Evolutionary conservation across 2,329 filamentous ascomycete species (phyloP), one percentile per base, ranked within the genome.

Genomic region (Basipetospora sp.): DNA sequence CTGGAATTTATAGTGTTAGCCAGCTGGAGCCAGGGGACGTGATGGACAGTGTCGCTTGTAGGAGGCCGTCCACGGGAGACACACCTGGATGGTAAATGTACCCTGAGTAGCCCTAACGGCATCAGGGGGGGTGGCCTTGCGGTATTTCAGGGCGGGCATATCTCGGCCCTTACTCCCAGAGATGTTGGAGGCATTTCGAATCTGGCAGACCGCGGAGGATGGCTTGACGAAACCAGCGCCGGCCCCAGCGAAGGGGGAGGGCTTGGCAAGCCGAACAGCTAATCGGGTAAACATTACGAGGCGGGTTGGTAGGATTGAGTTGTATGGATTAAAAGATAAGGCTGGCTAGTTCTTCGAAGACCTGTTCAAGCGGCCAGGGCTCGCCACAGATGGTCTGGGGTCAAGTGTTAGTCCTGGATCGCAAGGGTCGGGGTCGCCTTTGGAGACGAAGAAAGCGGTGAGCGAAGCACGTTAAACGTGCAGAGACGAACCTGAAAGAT

Each of bases 71-170:
- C n/a, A n/a, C n/a, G n/a, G n/a, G n/a, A n/a, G 22, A 62, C 74
- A 39, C 67, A 85, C 80, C 63, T 82, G 81, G 59, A 98, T 93
- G 45, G 88, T 96, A 54, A 98, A 83, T 42, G 90, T 96, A 45
- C 90, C 90, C 51, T 31, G 22, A 11, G 36, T 26, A 25, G 22
- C 30, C 36, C 27, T 39, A 8, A 26, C 29, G 36, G 30, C 36
- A 15, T 73, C 32, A 34, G 40, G 27, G 39, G 40, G 13, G 31
- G 37, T 35, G 26, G 38, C 22, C 39, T 42, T 34, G 36, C 30
- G 30, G 39, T 34, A 40, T 14, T 36, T 40, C 32, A 19, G 42
- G 18, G 37, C 18, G 11, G 44, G 42, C 64, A 80, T 77, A 49
- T 71, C 66, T 51, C 82, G 74, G 52, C 77, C 74, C 53, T 73